Conservation (phyloP, 768 basidiomycete genomes). For the Tubosaeta sp. region DNA sequence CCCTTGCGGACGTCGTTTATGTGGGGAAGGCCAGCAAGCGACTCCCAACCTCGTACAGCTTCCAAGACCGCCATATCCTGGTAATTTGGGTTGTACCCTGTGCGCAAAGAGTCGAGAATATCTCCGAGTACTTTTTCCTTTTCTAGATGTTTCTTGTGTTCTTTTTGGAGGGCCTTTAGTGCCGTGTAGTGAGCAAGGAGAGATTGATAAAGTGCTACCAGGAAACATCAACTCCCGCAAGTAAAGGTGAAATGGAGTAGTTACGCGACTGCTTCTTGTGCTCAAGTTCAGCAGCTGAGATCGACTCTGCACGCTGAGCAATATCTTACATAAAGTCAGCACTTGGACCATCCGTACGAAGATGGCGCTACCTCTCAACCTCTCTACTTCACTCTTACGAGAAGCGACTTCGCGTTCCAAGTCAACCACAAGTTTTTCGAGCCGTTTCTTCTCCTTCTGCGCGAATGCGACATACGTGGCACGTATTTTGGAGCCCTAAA, state of each 20-base stretch:
- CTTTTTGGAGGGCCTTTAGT: slow-evolving; percentile 70
- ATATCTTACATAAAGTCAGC: slow-evolving; percentile 48
- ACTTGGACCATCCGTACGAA: neutral
- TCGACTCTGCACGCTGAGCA: slow-evolving; percentile 70
- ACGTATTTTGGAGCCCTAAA: slow-evolving; percentile 87
- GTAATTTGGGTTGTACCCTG: slow-evolving; percentile 96
- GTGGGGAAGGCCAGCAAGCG: slow-evolving; percentile 62
- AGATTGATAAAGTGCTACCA: slow-evolving; percentile 70
- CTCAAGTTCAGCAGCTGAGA: slow-evolving; percentile 77
- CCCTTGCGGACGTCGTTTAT: slow-evolving; percentile 64
- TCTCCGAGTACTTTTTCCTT: slow-evolving; percentile 74
- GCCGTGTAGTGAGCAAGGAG: slow-evolving; percentile 70
- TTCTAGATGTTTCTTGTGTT: slow-evolving; percentile 67
- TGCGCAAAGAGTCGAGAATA: slow-evolving; percentile 77
- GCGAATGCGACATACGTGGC: slow-evolving; percentile 84
- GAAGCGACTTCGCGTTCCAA: slow-evolving; percentile 54
- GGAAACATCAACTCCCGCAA: slow-evolving; percentile 1
- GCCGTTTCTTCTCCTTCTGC: slow-evolving; percentile 80
- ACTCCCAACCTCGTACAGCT: slow-evolving; percentile 92
- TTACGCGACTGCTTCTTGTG: slow-evolving; percentile 83
- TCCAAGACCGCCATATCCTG: slow-evolving; percentile 99
- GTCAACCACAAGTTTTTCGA: slow-evolving; percentile 60
- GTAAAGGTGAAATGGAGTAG: slow-evolving; percentile 25
- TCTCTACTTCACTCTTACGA: slow-evolving; percentile 68
- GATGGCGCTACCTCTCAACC: slow-evolving; percentile 54